These are phyloP conservation scores for Didymella lethalis DNA, from an alignment of 2,329 filamentous ascomycete genomes.

Conservation along the genomic window DNA sequence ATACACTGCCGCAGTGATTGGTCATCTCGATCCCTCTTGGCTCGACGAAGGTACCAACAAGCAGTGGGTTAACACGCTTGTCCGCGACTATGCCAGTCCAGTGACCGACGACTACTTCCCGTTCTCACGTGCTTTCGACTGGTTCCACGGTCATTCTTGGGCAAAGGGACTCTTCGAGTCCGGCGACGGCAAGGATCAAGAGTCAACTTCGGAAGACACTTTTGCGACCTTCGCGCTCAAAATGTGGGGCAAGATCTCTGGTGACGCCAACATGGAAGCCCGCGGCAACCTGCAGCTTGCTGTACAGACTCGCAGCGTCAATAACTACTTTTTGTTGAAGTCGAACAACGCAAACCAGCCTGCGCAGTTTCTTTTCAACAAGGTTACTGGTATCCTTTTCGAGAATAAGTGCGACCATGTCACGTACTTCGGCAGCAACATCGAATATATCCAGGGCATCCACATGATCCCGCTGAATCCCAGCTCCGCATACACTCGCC, in stretches of 20 bases:
- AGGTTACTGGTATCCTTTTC: constrained; percentile 76
- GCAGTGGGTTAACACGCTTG: constrained; percentile 82
- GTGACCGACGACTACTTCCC: constrained; percentile 75
- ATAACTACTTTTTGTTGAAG: constrained; percentile 84
- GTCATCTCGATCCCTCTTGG: constrained; percentile 80
- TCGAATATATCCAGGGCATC: constrained; percentile 77
- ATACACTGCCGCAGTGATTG: constrained; percentile 85
- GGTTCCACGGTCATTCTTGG: constrained; percentile 93
- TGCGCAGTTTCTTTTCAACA: constrained; percentile 80
- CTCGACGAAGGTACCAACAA: constrained; percentile 68
- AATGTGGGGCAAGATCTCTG: constrained; percentile 86
- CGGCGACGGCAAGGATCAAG: constrained; percentile 82
- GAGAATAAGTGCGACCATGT: constrained; percentile 97
- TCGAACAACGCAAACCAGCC: constrained; percentile 77
- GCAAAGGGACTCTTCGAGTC: constrained; percentile 81
- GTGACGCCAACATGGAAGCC: constrained; percentile 80
- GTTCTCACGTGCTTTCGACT: constrained; percentile 77
- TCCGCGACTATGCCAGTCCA: constrained; percentile 85
- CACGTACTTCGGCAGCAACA: constrained; percentile 76
- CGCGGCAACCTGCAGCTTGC: constrained; percentile 83
- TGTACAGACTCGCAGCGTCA: constrained; percentile 75
- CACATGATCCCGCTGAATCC: constrained; percentile 86
- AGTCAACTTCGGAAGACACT: constrained; percentile 91
- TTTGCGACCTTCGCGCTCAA: constrained; percentile 90
- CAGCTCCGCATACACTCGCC: constrained; percentile 74